Evolutionary conservation across 352 stramenopile genomes (phyloP), one percentile per base, ranked within the genome.

Genomic region (Pythium plurisporium): DNA sequence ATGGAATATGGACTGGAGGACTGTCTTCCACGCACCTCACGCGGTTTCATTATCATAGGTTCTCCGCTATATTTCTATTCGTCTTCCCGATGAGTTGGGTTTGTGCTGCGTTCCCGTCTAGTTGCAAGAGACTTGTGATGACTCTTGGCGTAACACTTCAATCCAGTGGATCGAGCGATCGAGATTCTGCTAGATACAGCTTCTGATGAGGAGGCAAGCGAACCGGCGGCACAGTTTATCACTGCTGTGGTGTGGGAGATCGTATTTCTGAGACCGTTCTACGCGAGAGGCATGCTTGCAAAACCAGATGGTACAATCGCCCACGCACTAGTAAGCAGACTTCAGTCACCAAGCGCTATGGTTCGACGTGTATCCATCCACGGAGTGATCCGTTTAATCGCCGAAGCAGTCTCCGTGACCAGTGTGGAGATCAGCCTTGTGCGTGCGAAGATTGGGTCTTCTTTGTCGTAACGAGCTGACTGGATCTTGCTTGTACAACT

Each of bases 161-260:
- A n/a, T n/a, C n/a, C n/a, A 63, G 46, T 27, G 5, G 15, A 23
- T 17, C 40, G 49, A 48, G 57, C 55, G 25, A 22, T 59, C 4
- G 50, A 51, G 15, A 51, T 65, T n/a, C 30, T 65, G 22, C 27
- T 65, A 3, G 58, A 65, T 15, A n/a, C 58, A 11, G 33, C 34
- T 2, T 17, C 6, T 2, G 58, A 65, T 20, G 61, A 68, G n/a
- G n/a, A 31, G 4, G n/a, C 9, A 44, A 59, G n/a, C 15, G 56
- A 45, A 8, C 40, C 58, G n/a, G 46, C 31, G 2, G 26, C 27
- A 22, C 36, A 53, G 15, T 60, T 64, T 19, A 31, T 56, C 2
- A 22, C 58, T 14, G 46, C 61, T 7, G 47, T 55, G 41, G 33
- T 62, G 3, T 69, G 62, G 62, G 62, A 69, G 44, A 48, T 65